Base-by-base conservation (phyloP, 2,329 filamentous ascomycete genomes). In the Aspergillus sp. region DNA sequence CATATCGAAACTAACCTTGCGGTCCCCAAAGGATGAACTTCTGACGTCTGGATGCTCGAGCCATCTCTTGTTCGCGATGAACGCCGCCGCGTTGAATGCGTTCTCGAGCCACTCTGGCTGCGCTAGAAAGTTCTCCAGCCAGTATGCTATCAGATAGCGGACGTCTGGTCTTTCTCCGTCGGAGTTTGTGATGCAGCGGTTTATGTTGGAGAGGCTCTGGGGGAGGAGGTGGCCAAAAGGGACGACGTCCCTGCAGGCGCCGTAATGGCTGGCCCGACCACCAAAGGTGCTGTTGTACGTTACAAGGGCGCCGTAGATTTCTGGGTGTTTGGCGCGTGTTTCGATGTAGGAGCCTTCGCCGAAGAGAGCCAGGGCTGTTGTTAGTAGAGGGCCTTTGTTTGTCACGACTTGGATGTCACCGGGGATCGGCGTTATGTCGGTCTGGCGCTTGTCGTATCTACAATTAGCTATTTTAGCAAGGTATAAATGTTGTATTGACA, bases 321-420 rank as follows among this genome's bases (percentile, higher is more conserved):
- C 19, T n/a, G 58, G 47, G 5, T 56, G n/a, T 4, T 22, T 19
- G 22, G 48, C 30, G 46, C 50, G 59, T 1, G 54, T 61, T 15
- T 62, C 54, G 5, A 64, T 37, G 34, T 63, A 68, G 1, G 67
- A 69, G 6, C 60, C 61, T 4, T 40, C 24, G n/a, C 67, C 67
- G 54, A 69, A 69, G 7, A 68, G 52, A 2, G 66, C 66, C 20
- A 68, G 12, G 5, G 64, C 63, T 1, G 52, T 64, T 4, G 58
- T 68, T 9, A 68, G 41, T 4, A 69, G 60, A 0, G 65, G 66
- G 3, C 63, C 64, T 33, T 65, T 65, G 27, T 60, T 58, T 3
- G 11, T 4, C 13, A 44, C 22, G 3, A n/a, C 5, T n/a, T 56
- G 5, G 9, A 49, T n/a, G 8, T n/a, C 24, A 17, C 20, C 11